A percentile compares a stretch with the other conserved stretches of the same genome.
Evolutionary conservation across 2,329 filamentous ascomycete species (phyloP).

Genomic region (Pseudomassariella vexata): DNA sequence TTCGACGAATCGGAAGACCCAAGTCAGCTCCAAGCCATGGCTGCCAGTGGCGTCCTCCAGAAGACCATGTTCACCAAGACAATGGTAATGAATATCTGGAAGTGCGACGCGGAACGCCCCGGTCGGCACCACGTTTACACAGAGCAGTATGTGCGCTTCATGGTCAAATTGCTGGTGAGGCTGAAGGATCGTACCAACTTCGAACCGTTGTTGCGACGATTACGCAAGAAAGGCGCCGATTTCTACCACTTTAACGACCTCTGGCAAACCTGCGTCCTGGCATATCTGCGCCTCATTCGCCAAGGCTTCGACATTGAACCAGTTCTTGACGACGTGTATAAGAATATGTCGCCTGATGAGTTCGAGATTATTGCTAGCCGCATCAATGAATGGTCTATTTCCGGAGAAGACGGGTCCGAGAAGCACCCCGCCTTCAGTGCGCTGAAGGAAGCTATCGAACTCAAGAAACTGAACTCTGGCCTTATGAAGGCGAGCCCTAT

Average conservation of each 20-base stretch:
- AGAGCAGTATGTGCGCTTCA: constrained; percentile 77
- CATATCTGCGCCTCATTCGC: constrained; percentile 49
- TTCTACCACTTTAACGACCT: constrained; percentile 58
- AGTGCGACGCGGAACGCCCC: constrained; percentile 76
- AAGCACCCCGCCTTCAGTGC: constrained; percentile 42
- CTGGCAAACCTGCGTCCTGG: constrained; percentile 50
- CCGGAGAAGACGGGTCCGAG: neutral
- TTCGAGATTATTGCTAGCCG: constrained; percentile 52
- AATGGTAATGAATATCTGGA: constrained; percentile 93
- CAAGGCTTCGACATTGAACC: constrained; percentile 38
- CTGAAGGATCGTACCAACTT: constrained; percentile 70
- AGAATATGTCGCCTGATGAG: constrained; percentile 46
- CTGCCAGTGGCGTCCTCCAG: constrained; percentile 71
- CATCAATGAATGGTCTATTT: constrained; percentile 42
- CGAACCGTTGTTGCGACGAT: constrained; percentile 70
- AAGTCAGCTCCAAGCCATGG: constrained; percentile 59
- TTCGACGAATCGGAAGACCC: constrained; percentile 41
- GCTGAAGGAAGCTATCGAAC: constrained; percentile 52
- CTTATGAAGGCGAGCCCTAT: constrained; percentile 81
- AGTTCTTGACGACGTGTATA: constrained; percentile 49
- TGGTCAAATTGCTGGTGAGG: constrained; percentile 67
- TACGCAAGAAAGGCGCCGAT: constrained; percentile 77
- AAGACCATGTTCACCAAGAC: constrained; percentile 82
- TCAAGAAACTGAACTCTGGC: constrained; percentile 72
- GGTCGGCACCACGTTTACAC: constrained; percentile 92